Conservation (phyloP, 345 rosid species). For the Euphorbia tirucalli region DNA sequence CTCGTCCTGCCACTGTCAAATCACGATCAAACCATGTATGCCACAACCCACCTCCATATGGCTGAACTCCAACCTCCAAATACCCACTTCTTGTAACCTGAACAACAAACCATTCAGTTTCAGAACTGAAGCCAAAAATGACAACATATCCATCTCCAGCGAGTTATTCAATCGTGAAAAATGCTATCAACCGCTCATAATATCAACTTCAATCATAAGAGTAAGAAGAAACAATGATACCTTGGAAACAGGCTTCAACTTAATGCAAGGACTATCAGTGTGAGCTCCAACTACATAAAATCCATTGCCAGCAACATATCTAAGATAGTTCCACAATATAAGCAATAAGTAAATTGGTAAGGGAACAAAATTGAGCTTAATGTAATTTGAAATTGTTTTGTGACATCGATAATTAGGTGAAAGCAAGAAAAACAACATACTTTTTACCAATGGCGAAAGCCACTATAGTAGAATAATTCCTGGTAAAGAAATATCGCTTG, state of each 20-base stretch:
- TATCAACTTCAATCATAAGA: neutral
- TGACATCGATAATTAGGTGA: too few relatives aligned
- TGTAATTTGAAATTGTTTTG: too few relatives aligned
- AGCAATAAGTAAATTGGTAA: conserved; percentile 11
- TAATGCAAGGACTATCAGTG: conserved; percentile 94
- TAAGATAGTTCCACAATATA: conserved; percentile 23
- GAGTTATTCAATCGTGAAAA: neutral
- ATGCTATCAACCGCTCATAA: neutral
- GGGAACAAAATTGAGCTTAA: too few relatives aligned
- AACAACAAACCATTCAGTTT: conserved; percentile 16
- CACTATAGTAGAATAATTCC: conserved; percentile 85
- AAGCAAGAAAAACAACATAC: conserved; percentile 34
- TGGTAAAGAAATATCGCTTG: conserved; percentile 79
- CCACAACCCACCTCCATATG: conserved; percentile 96
- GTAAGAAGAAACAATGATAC: conserved; percentile 24
- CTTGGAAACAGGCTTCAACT: conserved; percentile 92
- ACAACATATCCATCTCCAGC: neutral
- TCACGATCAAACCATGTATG: conserved; percentile 99
- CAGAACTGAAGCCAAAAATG: neutral
- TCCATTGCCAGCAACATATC: conserved; percentile 93
- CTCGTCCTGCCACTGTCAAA: conserved; percentile 91
- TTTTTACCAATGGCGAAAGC: conserved; percentile 90
- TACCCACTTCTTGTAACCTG: conserved; percentile 77
- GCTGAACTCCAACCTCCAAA: conserved; percentile 90
- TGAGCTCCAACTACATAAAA: conserved; percentile 87